Conservation (phyloP, 768 basidiomycete genomes). For the Boletus vinaceobasis region DNA sequence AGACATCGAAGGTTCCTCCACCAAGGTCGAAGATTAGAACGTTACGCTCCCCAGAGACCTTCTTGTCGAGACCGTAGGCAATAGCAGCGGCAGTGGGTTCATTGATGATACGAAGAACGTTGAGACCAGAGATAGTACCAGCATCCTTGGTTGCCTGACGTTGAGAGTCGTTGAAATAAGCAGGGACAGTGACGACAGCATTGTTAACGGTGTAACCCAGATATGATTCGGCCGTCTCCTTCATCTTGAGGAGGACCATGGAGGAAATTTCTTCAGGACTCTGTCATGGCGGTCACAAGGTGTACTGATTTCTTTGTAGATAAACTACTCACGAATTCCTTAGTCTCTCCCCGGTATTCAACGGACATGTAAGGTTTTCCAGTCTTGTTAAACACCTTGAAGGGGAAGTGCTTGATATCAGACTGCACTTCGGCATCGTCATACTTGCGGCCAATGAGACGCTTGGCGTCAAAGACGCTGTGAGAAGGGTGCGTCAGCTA, state of each 20-base stretch:
- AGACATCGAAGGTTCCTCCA: conserved; percentile 98
- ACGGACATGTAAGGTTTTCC: conserved; percentile 89
- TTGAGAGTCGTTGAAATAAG: conserved; percentile 99
- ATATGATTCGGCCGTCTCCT: conserved; percentile 97
- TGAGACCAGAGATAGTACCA: conserved; percentile 89
- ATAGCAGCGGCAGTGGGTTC: conserved; percentile 98
- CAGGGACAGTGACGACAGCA: conserved; percentile 95
- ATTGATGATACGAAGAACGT: conserved; percentile 98
- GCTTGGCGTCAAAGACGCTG: conserved; percentile 97
- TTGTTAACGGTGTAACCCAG: conserved; percentile 79
- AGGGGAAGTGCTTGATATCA: conserved; percentile 91
- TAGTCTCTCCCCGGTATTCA: conserved; percentile 89
- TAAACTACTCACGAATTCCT: conserved; percentile 73
- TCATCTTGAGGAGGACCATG: conserved; percentile 98
- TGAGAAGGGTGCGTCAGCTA: conserved; percentile 4
- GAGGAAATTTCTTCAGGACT: conserved; percentile 98
- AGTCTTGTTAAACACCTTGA: conserved; percentile 80
- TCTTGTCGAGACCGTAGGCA: conserved; percentile 97
- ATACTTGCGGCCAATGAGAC: conserved; percentile 93
- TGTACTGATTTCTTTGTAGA: conserved; percentile 2
- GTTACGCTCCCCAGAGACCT: conserved; percentile 85
- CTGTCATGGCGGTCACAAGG: conserved; percentile 36
- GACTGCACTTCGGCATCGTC: conserved; percentile 80
- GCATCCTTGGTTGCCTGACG: conserved; percentile 99
- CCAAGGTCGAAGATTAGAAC: conserved; percentile 98